Evolutionary conservation across 2,329 filamentous ascomycete species (phyloP).

Genomic region (Alternaria consortialis): DNA sequence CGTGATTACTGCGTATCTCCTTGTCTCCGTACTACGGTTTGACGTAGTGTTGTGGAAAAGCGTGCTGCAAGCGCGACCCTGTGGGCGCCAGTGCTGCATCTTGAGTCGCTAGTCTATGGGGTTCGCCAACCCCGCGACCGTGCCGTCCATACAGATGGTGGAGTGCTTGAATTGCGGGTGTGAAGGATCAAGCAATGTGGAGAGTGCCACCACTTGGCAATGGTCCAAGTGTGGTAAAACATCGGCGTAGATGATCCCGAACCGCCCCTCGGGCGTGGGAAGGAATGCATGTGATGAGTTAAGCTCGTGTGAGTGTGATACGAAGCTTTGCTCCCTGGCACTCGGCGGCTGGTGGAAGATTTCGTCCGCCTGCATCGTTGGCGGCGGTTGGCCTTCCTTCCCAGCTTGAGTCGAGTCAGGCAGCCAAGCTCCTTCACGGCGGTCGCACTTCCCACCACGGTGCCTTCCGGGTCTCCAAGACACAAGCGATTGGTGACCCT

Average conservation of each 20-base stretch:
- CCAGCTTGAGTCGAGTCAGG: slow-evolving; percentile 8
- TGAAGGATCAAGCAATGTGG: slow-evolving; percentile 32
- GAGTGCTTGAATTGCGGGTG: slow-evolving; percentile 25
- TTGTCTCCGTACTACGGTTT: slow-evolving; percentile 17
- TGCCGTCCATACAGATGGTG: slow-evolving; percentile 28
- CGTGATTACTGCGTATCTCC: slow-evolving; percentile 1
- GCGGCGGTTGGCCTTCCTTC: slow-evolving; percentile 24
- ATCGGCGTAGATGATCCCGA: slow-evolving; percentile 36
- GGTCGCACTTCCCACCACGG: slow-evolving; percentile 17
- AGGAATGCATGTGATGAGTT: slow-evolving; percentile 27
- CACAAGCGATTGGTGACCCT: slow-evolving; percentile 14
- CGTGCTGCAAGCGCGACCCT: slow-evolving; percentile 8
- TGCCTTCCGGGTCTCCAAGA: slow-evolving; percentile 6
- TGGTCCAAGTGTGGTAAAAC: slow-evolving; percentile 19
- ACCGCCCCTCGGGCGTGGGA: slow-evolving; percentile 20
- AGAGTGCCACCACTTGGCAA: slow-evolving; percentile 35
- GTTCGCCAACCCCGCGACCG: slow-evolving; percentile 17
- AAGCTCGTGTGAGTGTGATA: slow-evolving; percentile 31
- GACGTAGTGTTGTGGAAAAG: slow-evolving; percentile 16
- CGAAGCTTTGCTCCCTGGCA: slow-evolving; percentile 23
- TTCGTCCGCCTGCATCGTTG: slow-evolving; percentile 23
- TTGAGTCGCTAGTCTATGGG: slow-evolving; percentile 24
- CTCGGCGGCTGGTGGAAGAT: slow-evolving; percentile 35
- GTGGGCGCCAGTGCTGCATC: slow-evolving; percentile 16
- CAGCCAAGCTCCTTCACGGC: slow-evolving; percentile 14